A percentile compares a stretch with the other conserved stretches of the same genome.
Conservation (phyloP, 148 eudicot species). For the Linanthus parryae region DNA sequence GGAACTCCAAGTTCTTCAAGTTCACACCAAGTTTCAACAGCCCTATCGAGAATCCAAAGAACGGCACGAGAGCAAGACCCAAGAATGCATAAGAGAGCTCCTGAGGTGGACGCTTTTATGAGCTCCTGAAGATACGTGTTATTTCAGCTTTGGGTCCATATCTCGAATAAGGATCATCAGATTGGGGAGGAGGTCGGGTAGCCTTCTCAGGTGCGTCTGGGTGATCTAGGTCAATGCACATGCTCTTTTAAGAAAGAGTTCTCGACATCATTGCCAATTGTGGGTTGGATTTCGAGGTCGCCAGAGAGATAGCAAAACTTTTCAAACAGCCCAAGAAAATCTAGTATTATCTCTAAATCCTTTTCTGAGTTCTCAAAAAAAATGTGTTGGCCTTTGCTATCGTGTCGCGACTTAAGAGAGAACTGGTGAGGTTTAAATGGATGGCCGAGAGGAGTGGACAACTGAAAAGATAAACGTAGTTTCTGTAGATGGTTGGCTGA, state of each 20-base stretch:
- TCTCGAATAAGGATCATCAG: constrained; percentile 74
- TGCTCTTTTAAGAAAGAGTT: constrained; percentile 68
- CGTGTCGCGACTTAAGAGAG: constrained; percentile 72
- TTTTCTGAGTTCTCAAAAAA: constrained; percentile 63
- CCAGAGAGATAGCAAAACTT: constrained; percentile 90
- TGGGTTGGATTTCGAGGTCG: constrained; percentile 61
- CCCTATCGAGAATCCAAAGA: constrained; percentile 80
- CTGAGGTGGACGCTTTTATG: constrained; percentile 78
- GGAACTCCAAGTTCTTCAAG: constrained; percentile 77
- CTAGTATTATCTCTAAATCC: constrained; percentile 55
- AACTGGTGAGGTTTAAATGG: constrained; percentile 94
- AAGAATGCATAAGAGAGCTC: constrained; percentile 70
- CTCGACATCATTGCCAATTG: constrained; percentile 86
- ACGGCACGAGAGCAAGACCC: constrained; percentile 70
- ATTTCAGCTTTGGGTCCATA: constrained; percentile 91
- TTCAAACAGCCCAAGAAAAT: constrained; percentile 94
- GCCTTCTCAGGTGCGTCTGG: constrained; percentile 93
- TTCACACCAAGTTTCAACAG: constrained; percentile 67
- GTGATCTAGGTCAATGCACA: constrained; percentile 84
- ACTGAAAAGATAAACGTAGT: constrained; percentile 67
- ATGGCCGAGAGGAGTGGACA: constrained; percentile 65
- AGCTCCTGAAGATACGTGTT: constrained; percentile 71
- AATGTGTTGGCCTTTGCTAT: constrained; percentile 78
- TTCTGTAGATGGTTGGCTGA: constrained; percentile 94
- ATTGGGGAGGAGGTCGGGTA: constrained; percentile 70